Conservation (phyloP, 139 green algal species). For the Spirogloea muscicola region DNA sequence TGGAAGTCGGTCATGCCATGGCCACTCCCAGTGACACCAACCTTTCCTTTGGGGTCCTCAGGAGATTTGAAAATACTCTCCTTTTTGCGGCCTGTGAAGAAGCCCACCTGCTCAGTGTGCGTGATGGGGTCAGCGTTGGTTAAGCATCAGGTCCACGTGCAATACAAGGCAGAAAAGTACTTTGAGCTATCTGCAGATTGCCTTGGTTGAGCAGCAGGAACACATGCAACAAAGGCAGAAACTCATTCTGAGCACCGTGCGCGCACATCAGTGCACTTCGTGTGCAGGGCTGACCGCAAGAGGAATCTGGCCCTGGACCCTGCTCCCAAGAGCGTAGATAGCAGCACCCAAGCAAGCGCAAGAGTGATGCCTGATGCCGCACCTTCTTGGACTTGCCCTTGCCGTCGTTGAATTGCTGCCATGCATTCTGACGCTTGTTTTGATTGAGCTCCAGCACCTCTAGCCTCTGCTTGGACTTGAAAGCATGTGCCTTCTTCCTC, state of each 20-base stretch:
- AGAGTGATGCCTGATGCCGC: background rate
- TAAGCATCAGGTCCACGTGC: background rate
- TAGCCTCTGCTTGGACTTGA: slow-evolving; percentile 44
- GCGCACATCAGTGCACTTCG: background rate
- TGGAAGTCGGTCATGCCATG: slow-evolving; percentile 53
- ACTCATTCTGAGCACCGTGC: background rate
- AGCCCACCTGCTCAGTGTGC: slow-evolving; percentile 49
- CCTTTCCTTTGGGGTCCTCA: slow-evolving; percentile 50
- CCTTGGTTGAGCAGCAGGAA: background rate
- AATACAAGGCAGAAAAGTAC: background rate
- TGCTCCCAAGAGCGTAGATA: background rate
- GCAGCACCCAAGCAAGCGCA: background rate
- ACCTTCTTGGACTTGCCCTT: slow-evolving; percentile 43
- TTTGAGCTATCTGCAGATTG: background rate
- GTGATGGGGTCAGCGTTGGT: background rate
- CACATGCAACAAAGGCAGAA: background rate
- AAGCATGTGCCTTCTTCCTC: slow-evolving; percentile 44
- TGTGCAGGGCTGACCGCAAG: background rate
- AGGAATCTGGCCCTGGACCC: background rate
- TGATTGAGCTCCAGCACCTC: slow-evolving; percentile 37
- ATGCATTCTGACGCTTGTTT: slow-evolving; percentile 40
- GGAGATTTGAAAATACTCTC: slow-evolving; percentile 62
- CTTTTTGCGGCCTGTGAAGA: slow-evolving; percentile 57
- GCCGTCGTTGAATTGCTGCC: slow-evolving; percentile 40
- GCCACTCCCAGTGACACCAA: slow-evolving; percentile 52